phyloP scores from a whole-genome alignment of 257 asterid species.

The Solanum chmielewskii region DNA sequence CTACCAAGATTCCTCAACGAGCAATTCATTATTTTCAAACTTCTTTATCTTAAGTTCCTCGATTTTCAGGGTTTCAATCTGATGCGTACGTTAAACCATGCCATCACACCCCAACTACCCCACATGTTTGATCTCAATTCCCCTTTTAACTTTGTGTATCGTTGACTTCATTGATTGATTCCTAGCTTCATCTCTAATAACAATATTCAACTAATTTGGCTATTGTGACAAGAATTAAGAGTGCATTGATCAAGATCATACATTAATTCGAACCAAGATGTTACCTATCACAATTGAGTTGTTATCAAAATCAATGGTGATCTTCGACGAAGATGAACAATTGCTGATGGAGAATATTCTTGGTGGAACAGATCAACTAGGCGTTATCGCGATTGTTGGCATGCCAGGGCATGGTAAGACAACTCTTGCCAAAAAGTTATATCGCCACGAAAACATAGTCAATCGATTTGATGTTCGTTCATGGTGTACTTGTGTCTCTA shows the following conservation, averaged over 20 bases:
- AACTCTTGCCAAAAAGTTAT: constrained; percentile 1
- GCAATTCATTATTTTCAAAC: not conserved
- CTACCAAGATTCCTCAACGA: not conserved
- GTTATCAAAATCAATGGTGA: not conserved
- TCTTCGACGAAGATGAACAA: not conserved
- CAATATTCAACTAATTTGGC: not conserved
- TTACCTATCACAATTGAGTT: not conserved
- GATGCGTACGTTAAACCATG: not conserved
- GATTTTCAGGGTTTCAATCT: not conserved
- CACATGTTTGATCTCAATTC: not conserved
- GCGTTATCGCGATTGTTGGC: not conserved
- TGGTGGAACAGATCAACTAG: not conserved
- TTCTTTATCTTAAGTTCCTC: not conserved
- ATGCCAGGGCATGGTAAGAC: constrained; percentile 8
- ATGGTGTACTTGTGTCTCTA: constrained; percentile 5
- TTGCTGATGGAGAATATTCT: not conserved
- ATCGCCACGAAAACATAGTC: not conserved
- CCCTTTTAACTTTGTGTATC: not conserved
- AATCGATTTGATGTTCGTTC: not conserved
- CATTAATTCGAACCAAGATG: not conserved
- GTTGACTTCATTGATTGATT: not conserved
- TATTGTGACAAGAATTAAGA: not conserved
- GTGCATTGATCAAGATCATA: not conserved
- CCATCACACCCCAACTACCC: not conserved
- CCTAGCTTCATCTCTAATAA: not conserved